These are phyloP conservation scores for Lactarius trivialis DNA, from an alignment of 768 basidiomycete species.

Conservation along the genomic window DNA sequence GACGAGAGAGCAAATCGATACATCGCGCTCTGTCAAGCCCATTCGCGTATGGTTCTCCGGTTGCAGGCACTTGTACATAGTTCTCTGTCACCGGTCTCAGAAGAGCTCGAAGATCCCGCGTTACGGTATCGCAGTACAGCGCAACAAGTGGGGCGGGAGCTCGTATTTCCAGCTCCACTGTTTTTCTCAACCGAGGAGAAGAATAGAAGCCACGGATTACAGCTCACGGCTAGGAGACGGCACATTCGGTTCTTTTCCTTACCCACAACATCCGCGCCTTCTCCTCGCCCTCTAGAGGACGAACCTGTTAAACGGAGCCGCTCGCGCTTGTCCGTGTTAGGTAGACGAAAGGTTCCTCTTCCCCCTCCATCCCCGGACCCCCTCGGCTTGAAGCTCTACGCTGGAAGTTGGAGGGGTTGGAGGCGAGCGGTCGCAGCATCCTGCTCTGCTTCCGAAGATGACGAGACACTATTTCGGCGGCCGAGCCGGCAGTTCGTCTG, in stretches of 20 bases:
- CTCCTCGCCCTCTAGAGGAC: constrained; percentile 1
- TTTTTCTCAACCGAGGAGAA: constrained; percentile 29
- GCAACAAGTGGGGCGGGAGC: constrained; percentile 39
- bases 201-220: neutral
- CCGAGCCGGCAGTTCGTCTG: neutral
- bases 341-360: constrained; percentile 27
- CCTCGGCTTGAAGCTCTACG: constrained; percentile 40
- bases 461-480: neutral
- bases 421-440: constrained; percentile 9
- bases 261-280: neutral
- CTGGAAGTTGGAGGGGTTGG: constrained; percentile 43
- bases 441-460: constrained; percentile 6
- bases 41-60: constrained; percentile 69
- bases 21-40: constrained; percentile 48
- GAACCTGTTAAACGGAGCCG: constrained; percentile 15
- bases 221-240: neutral
- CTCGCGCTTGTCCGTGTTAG: constrained; percentile 35
- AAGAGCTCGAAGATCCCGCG: constrained; percentile 30
- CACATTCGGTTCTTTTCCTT: constrained; percentile 3
- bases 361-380: constrained; percentile 46
- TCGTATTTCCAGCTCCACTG: constrained; percentile 71
- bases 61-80: constrained; percentile 69
- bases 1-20: constrained; percentile 35
- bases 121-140: constrained; percentile 22
- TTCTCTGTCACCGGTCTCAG: constrained; percentile 36